These are phyloP conservation scores for Vigna angularis DNA, from an alignment of 306 rosid genomes.

Conservation along the genomic window DNA sequence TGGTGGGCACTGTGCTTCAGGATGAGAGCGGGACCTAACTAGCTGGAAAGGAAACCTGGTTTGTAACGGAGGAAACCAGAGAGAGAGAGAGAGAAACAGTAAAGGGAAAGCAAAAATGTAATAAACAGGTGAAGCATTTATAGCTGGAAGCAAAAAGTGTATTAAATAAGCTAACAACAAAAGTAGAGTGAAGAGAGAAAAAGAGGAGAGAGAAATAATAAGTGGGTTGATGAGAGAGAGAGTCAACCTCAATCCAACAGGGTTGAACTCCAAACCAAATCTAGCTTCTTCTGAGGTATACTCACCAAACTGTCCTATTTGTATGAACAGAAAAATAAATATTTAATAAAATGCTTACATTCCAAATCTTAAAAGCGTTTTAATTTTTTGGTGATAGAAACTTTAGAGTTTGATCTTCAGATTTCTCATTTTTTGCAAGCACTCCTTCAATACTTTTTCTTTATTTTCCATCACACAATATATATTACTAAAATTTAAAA, in stretches of 20 bases:
- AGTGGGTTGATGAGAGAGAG: slow-evolving; percentile 20
- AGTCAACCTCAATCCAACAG: slow-evolving; percentile 55
- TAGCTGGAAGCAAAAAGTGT: slow-evolving; percentile 54
- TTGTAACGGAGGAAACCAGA: slow-evolving; percentile 80
- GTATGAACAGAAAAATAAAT: background rate
- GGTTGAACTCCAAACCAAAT: slow-evolving; percentile 52
- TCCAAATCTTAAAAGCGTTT: background rate
- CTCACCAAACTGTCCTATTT: slow-evolving; percentile 55
- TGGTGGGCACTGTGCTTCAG: slow-evolving; percentile 66
- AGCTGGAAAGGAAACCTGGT: slow-evolving; percentile 90
- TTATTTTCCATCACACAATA: background rate
- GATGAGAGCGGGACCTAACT: slow-evolving; percentile 65
- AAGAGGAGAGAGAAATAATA: background rate
- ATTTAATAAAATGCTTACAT: background rate
- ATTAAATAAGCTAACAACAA: slow-evolving; percentile 49
- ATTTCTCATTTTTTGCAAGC: background rate
- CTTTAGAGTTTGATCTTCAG: background rate
- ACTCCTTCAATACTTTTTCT: background rate
- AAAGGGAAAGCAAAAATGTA: slow-evolving; percentile 65
- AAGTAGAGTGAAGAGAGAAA: slow-evolving; percentile 41
- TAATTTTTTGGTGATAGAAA: background rate
- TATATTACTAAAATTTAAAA: background rate
- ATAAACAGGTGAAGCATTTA: slow-evolving; percentile 57
- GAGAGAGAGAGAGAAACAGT: slow-evolving; percentile 59
- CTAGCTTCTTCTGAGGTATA: slow-evolving; percentile 38